Evolutionary conservation across 2,329 filamentous ascomycete genomes (phyloP), one percentile per base, ranked within the genome.

Genomic region (Diaporthe velutina): DNA sequence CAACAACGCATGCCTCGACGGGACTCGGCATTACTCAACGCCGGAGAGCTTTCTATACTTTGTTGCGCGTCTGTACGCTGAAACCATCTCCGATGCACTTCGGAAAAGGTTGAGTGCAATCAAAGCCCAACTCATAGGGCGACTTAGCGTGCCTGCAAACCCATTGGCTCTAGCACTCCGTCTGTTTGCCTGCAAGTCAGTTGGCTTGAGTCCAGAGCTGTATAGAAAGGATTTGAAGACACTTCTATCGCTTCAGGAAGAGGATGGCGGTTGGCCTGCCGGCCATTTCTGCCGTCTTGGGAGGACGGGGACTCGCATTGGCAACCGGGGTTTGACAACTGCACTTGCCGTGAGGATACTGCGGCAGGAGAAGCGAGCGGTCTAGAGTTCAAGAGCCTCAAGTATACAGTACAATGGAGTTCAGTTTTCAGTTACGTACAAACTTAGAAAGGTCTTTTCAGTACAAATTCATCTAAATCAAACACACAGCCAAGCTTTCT

Each of bases 41-140:
- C 54, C 54, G 19, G 54, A 57, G n/a, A 57, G 54, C 54, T 57
- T 57, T 19, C 30, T 57, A 13, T 57, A 57, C 19, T 57, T 57
- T 15, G 54, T 57, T 19, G 30, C 54, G 5, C 54, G 54, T 4
- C 54, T 57, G 4, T 57, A 57, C 35, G 30, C 54, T 30, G 54
- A 57, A 10, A 57, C 54, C 9, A 9, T 30, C 30, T 35, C 30
- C 19, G 17, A 35, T n/a, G 3, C 17, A 4, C 30, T 57, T 57
- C 54, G 54, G 4, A 35, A 6, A 7, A 57, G 54, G 22, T n/a
- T 57, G 30, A 12, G 5, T 57, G 54, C 9, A 8, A n/a, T 57
- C 54, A 57, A 35, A 30, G 17, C 54, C 17, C 54, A 35, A 35
- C 54, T 57, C 30, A 22, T 35, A 22, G 54, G 35, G 8, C 54